Base-by-base conservation (phyloP, 306 rosid species). In the Inga oerstediana region DNA sequence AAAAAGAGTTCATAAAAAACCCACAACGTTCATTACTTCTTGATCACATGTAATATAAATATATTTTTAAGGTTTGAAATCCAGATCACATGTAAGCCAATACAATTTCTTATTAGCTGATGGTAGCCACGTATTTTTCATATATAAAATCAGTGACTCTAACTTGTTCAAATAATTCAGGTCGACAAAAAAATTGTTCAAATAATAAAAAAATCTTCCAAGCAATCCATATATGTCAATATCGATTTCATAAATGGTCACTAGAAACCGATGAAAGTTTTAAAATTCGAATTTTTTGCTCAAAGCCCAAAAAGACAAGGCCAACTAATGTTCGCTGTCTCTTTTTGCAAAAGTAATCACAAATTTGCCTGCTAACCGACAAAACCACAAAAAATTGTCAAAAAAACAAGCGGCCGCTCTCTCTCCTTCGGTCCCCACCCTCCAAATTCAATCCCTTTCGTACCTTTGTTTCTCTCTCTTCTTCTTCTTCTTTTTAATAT, bases 221-320 rank as follows among this genome's bases (percentile, higher is more conserved):
- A 3, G 22, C 61, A 19, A 54, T 61, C 67, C 24, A 59, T 59
- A 8, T 10, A 59, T 22, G 66, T 27, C 17, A 24, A 61, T 24
- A 24, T 61, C 67, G 35, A 3, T 10, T 12, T 27, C 67, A 61
- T 13, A 13, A 13, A 64, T 64, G 44, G 10, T 76, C 84, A 79
- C 79, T 13, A 82, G 88, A 62, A 15, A 88, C 86, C 81, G 79
- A 65, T 84, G 81, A 81, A 75, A 64, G 82, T 87, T 52, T 54
- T 76, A 77, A 41, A 70, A 43, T 71, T 71, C 56, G 48, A 71
- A 71, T 44, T 13, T 2, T 19, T 22, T 13, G 58, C 45, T 74
- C 64, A 15, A 35, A 11, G 65, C 79, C 48, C 49, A 45, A 52
- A 30, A 52, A 30, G 70, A 52, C 72, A 14, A 30, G 66, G 78